Conservation (phyloP, 176 grass and related monocot species). For the Raddia guianensis region DNA sequence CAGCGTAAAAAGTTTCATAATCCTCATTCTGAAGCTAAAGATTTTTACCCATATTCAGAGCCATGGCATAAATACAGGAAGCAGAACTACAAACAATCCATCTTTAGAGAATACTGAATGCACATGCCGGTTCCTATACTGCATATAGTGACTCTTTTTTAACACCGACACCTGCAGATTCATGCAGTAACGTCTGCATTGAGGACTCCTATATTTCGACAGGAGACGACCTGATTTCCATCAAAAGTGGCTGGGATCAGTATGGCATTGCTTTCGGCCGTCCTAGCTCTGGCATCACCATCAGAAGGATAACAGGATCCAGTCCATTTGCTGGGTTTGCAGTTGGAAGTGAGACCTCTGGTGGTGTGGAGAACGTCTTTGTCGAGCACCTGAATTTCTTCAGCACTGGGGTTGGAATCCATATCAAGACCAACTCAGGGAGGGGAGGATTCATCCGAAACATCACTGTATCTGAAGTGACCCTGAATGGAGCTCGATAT, state of each 20-base stretch:
- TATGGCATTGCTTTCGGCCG: constrained; percentile 72
- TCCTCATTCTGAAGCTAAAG: constrained; percentile 12
- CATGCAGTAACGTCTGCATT: constrained; percentile 71
- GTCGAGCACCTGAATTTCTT: constrained; percentile 63
- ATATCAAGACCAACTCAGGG: constrained; percentile 75
- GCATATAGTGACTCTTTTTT: no score
- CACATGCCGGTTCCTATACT: no score
- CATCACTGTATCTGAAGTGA: constrained; percentile 67
- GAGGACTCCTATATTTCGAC: constrained; percentile 81
- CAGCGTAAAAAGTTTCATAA: background rate
- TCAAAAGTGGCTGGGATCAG: constrained; percentile 84
- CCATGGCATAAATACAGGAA: no score
- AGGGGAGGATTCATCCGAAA: constrained; percentile 76
- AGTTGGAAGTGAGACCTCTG: constrained; percentile 73
- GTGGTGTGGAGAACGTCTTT: constrained; percentile 61
- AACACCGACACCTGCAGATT: constrained; percentile 49
- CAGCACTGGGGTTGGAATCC: constrained; percentile 54
- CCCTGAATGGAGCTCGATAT: constrained; percentile 52
- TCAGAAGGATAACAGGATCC: constrained; percentile 62
- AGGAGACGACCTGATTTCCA: constrained; percentile 72
- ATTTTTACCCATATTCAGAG: no score
- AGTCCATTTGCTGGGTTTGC: constrained; percentile 67
- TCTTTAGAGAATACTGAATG: no score
- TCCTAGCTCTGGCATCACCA: constrained; percentile 64
- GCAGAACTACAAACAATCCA: no score